Percentiles rank a stretch among this genome's conserved stretches.
Evolutionary conservation across 1,139 yeast genomes (phyloP).

Genomic region (Lodderomyces theae): DNA sequence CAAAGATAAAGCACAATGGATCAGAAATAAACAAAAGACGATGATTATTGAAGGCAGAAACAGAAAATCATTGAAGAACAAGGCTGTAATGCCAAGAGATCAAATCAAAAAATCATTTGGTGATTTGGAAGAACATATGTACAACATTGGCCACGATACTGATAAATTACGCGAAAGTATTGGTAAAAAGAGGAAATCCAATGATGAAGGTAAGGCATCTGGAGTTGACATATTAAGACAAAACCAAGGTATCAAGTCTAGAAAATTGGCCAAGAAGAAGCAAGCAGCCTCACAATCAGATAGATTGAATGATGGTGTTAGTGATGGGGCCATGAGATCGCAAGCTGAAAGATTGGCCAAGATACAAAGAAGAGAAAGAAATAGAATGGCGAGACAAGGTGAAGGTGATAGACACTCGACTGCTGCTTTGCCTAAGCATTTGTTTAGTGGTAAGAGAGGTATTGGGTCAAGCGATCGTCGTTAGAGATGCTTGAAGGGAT

Average conservation of each 20-base stretch:
- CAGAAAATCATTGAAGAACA: constrained; percentile 84
- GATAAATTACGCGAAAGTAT: constrained; percentile 53
- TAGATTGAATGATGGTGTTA: constrained; percentile 82
- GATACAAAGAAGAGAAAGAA: constrained; percentile 90
- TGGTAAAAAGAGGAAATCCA: constrained; percentile 37
- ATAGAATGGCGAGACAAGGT: constrained; percentile 89
- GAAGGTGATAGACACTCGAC: constrained; percentile 93
- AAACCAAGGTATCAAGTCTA: constrained; percentile 46
- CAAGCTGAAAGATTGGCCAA: constrained; percentile 88
- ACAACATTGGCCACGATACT: constrained; percentile 85
- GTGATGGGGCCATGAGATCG: constrained; percentile 75
- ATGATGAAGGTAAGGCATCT: constrained; percentile 39
- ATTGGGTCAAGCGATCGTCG: constrained; percentile 81
- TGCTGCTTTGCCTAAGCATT: constrained; percentile 86
- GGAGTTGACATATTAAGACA: constrained; percentile 76
- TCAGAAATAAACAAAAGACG: constrained; percentile 88
- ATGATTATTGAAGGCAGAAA: constrained; percentile 88
- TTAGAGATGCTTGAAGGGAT: constrained; percentile 22
- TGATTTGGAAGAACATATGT: constrained; percentile 87
- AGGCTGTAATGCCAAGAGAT: constrained; percentile 91
- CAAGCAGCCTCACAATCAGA: constrained; percentile 63
- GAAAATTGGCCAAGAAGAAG: constrained; percentile 47
- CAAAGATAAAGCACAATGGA: constrained; percentile 88
- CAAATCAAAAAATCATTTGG: constrained; percentile 71
- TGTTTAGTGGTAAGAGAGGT: constrained; percentile 95